phyloP scores from a whole-genome alignment of 495 filamentous ascomycete species.

The Aspergillus ostianus region DNA sequence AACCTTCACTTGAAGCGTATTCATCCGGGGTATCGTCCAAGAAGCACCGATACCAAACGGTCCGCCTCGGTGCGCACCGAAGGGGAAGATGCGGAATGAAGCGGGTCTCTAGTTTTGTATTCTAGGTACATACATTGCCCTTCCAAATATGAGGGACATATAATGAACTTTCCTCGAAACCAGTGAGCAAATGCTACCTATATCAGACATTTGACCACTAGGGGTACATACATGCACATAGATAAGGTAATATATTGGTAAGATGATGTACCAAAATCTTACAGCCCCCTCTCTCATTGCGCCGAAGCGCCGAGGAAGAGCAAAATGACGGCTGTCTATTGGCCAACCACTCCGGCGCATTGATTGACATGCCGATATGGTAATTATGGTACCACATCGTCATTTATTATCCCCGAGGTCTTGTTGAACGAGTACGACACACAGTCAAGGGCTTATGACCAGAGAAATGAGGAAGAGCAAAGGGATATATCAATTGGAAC shows the following conservation, averaged over 20 bases:
- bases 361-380: slow-evolving; percentile 9
- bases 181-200: too few species aligned
- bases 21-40: slow-evolving; percentile 25
- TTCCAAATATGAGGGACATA: too few species aligned
- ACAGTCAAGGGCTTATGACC: too few species aligned
- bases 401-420: slow-evolving; percentile 1
- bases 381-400: slow-evolving; percentile 1
- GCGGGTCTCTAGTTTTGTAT: neutral
- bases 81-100: neutral
- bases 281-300: slow-evolving; percentile 3
- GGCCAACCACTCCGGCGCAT: slow-evolving; percentile 3
- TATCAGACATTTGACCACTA: too few species aligned
- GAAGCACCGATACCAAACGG: neutral
- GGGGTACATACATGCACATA: neutral
- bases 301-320: slow-evolving; percentile 1
- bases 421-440: neutral
- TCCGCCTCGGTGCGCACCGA: neutral
- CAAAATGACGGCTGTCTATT: neutral
- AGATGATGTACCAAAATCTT: neutral
- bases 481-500: too few species aligned
- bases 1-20: slow-evolving; percentile 37
- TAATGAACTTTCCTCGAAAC: too few species aligned
- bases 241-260: slow-evolving; percentile 7
- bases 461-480: too few species aligned
- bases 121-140: neutral